phyloP scores from a whole-genome alignment of 177 flowering plant species.

The Vitis hybrid region DNA sequence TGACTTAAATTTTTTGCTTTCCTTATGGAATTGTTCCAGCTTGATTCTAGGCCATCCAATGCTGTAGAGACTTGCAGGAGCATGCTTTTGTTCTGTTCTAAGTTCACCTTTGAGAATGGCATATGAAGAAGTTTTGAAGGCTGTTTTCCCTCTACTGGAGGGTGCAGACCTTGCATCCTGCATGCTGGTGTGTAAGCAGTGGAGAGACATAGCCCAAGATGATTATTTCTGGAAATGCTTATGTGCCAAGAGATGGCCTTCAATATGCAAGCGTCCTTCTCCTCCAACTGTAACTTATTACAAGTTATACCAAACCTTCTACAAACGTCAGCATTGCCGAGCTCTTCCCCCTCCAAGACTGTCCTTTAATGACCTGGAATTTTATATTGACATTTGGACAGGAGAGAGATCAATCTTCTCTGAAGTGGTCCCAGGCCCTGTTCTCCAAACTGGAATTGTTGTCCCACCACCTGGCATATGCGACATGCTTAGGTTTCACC shows the following conservation, averaged over 20 bases:
- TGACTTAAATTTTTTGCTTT: background rate
- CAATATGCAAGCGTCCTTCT: slow-evolving; percentile 60
- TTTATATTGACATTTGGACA: slow-evolving; percentile 79
- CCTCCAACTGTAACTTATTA: slow-evolving; percentile 57
- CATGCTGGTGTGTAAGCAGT: slow-evolving; percentile 75
- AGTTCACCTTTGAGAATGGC: slow-evolving; percentile 34
- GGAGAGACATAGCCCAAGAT: slow-evolving; percentile 74
- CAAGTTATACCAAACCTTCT: slow-evolving; percentile 61
- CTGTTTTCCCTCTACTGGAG: slow-evolving; percentile 72
- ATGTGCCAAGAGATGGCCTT: slow-evolving; percentile 91
- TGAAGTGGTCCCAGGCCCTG: slow-evolving; percentile 70
- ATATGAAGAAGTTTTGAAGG: slow-evolving; percentile 61
- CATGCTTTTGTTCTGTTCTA: background rate
- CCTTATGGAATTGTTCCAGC: too few relatives aligned
- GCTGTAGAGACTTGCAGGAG: slow-evolving; percentile 3
- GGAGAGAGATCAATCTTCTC: slow-evolving; percentile 69
- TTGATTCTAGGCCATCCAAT: background rate
- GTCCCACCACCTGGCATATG: slow-evolving; percentile 53
- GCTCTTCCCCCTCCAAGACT: slow-evolving; percentile 71
- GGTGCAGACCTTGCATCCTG: slow-evolving; percentile 77
- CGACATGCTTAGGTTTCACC: slow-evolving; percentile 47
- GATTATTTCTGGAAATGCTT: slow-evolving; percentile 91
- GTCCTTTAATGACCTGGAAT: slow-evolving; percentile 72
- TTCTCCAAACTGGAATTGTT: slow-evolving; percentile 49
- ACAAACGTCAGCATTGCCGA: slow-evolving; percentile 45